These are phyloP conservation scores for Rhizophora mangle DNA, from an alignment of 345 rosid genomes.

Conservation along the genomic window DNA sequence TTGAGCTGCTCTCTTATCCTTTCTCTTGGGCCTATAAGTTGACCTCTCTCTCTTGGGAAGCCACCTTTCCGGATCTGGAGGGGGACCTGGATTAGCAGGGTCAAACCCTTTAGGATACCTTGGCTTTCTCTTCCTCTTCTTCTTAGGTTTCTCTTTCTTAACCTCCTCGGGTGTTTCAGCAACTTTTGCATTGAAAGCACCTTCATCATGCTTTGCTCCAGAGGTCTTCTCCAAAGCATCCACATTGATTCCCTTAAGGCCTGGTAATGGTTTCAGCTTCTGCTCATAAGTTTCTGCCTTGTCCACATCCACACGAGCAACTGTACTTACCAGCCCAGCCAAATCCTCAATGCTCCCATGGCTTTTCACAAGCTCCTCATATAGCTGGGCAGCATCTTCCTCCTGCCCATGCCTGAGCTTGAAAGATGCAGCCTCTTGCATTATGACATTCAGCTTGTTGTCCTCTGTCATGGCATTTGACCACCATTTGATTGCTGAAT, in stretches of 20 bases:
- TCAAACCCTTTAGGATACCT: constrained; percentile 97
- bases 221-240: constrained; percentile 63
- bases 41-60: constrained; percentile 95
- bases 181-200: constrained; percentile 31
- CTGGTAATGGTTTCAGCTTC: constrained; percentile 69
- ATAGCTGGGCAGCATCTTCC: constrained; percentile 13
- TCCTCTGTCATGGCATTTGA: constrained; percentile 81
- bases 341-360: constrained; percentile 69
- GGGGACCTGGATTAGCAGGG: constrained; percentile 94
- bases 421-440: constrained; percentile 94
- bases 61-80: constrained; percentile 98
- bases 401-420: constrained; percentile 44
- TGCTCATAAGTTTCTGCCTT: constrained; percentile 88
- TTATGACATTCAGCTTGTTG: constrained; percentile 56
- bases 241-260: constrained; percentile 13
- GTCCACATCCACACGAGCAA: constrained; percentile 69
- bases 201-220: constrained; percentile 75
- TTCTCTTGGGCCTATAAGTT: constrained; percentile 86
- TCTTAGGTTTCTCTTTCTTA: constrained; percentile 80
- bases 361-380: constrained; percentile 74
- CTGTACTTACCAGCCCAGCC: constrained; percentile 84
- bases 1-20: constrained; percentile 94
- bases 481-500: constrained; percentile 90
- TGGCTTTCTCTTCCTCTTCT: constrained; percentile 97
- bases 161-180: constrained; percentile 47